A percentile compares a stretch with the other conserved stretches of the same genome.
phyloP scores from a whole-genome alignment of 352 stramenopile genomes.

The Phytophthora litchii region DNA sequence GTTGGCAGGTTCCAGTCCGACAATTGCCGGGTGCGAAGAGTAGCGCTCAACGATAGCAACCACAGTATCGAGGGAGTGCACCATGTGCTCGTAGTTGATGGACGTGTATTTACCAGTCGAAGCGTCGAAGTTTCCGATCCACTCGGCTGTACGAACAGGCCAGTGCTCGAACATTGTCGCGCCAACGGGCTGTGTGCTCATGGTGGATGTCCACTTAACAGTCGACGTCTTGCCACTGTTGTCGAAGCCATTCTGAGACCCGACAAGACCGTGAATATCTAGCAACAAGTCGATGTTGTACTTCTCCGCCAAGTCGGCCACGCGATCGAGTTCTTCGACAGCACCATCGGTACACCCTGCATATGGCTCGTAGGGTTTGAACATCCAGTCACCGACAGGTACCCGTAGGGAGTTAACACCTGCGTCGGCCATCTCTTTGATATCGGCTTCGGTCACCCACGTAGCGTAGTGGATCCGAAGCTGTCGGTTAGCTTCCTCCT shows the following conservation, averaged over 20 bases:
- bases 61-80: slow-evolving; percentile 89
- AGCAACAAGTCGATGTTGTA: slow-evolving; percentile 90
- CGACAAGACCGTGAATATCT: slow-evolving; percentile 92
- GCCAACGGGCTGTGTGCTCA: slow-evolving; percentile 15
- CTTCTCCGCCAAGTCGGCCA: slow-evolving; percentile 83
- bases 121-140: slow-evolving; percentile 90
- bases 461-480: slow-evolving; percentile 92
- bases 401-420: slow-evolving; percentile 19
- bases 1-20: slow-evolving; percentile 94
- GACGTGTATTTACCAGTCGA: slow-evolving; percentile 76
- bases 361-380: slow-evolving; percentile 92
- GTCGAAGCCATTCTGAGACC: slow-evolving; percentile 96
- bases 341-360: slow-evolving; percentile 91
- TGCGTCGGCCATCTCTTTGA: slow-evolving; percentile 3
- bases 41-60: slow-evolving; percentile 90
- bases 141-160: slow-evolving; percentile 81
- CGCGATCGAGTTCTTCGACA: slow-evolving; percentile 88
- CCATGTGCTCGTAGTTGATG: slow-evolving; percentile 92
- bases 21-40: slow-evolving; percentile 77
- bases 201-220: slow-evolving; percentile 26
- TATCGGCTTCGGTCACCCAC: slow-evolving; percentile 90
- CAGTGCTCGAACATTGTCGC: slow-evolving; percentile 23
- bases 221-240: slow-evolving; percentile 88
- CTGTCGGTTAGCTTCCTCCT: slow-evolving; percentile 91
- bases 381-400: slow-evolving; percentile 94